Evolutionary conservation across 306 rosid species (phyloP).

Genomic region (Luffa aegyptiaca): DNA sequence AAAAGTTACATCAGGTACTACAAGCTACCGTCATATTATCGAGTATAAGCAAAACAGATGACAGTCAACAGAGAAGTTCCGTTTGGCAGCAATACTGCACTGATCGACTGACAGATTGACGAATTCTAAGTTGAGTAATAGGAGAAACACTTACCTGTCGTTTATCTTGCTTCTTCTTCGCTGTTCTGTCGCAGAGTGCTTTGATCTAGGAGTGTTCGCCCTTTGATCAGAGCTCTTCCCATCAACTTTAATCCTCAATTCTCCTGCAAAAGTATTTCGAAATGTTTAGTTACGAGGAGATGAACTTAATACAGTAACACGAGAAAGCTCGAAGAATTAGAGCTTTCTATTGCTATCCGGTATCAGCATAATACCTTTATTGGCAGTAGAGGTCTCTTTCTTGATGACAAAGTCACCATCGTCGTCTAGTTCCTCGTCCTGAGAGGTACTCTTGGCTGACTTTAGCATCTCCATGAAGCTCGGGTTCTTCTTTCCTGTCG

Average conservation of each 20-base stretch:
- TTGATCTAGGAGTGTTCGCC: conserved; percentile 90
- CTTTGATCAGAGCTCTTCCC: conserved; percentile 64
- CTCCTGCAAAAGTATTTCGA: conserved; percentile 21
- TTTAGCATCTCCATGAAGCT: conserved; percentile 86
- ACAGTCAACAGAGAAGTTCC: neutral
- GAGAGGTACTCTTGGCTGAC: conserved; percentile 46
- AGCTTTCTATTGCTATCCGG: neutral
- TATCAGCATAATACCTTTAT: conserved; percentile 38
- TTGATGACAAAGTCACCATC: conserved; percentile 55
- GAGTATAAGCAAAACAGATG: neutral
- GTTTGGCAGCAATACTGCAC: neutral
- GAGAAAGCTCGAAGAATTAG: neutral
- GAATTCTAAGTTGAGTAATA: neutral
- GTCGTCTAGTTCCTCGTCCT: conserved; percentile 61
- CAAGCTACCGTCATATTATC: neutral
- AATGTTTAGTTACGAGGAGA: neutral
- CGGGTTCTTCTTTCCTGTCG: conserved; percentile 59
- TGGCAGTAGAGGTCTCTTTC: conserved; percentile 45
- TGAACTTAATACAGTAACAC: neutral
- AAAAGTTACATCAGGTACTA: neutral
- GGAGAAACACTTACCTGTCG: conserved; percentile 57
- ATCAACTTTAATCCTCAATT: conserved; percentile 55
- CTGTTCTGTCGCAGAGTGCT: conserved; percentile 98
- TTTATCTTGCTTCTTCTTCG: conserved; percentile 97
- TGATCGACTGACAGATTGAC: neutral